These are phyloP conservation scores for Gaertneriomyces semiglobifer DNA, from an alignment of 192 early-diverging fungal genomes.

Conservation along the genomic window DNA sequence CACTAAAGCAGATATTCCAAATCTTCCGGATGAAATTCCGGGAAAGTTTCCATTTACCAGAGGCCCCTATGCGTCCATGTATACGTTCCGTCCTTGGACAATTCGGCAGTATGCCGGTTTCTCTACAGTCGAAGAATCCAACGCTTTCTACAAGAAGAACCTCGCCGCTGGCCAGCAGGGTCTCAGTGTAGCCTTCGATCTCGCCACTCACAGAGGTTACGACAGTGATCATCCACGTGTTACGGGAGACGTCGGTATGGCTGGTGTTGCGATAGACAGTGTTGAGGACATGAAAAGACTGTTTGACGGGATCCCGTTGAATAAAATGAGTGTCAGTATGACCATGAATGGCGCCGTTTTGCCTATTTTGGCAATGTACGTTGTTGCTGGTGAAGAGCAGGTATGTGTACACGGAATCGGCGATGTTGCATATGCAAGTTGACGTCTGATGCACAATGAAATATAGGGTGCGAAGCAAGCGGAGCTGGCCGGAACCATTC, in stretches of 20 bases:
- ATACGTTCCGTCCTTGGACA: conserved; percentile 80
- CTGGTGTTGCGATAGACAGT: conserved; percentile 87
- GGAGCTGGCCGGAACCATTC: conserved; percentile 83
- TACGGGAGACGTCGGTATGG: conserved; percentile 88
- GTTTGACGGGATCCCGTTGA: conserved; percentile 84
- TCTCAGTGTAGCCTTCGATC: conserved; percentile 82
- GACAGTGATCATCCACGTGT: conserved; percentile 90
- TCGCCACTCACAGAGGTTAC: conserved; percentile 88
- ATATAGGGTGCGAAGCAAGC: conserved; percentile 63
- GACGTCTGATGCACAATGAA: neutral
- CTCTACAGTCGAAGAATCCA: conserved; percentile 88
- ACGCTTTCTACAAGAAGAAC: conserved; percentile 83
- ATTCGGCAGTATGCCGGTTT: conserved; percentile 90
- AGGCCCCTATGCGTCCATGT: conserved; percentile 68
- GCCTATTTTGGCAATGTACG: conserved; percentile 87
- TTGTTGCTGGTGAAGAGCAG: conserved; percentile 84
- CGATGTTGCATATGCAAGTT: neutral
- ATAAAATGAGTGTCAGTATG: conserved; percentile 90
- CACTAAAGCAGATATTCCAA: conserved; percentile 66
- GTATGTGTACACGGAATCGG: neutral
- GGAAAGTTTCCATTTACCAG: conserved; percentile 86
- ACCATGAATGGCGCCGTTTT: conserved; percentile 94
- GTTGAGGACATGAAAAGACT: conserved; percentile 92
- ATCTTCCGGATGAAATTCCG: conserved; percentile 65
- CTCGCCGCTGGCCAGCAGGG: conserved; percentile 87